Conservation (phyloP, 23 red algal genomes). For the Agarophyton chilense region DNA sequence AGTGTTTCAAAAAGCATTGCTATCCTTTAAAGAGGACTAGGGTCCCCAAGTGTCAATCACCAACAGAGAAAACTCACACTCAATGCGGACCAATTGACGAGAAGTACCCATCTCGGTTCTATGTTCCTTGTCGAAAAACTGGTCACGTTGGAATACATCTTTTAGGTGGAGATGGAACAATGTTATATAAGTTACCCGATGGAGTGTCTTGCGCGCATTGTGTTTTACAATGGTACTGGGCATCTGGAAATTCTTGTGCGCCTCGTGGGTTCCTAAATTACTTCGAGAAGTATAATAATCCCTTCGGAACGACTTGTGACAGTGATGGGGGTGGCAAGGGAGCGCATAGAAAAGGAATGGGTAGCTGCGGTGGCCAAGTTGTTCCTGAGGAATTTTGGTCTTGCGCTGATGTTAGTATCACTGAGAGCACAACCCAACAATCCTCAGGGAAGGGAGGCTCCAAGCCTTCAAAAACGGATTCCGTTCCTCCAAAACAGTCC, state of each 20-base stretch:
- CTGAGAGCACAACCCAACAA: neutral
- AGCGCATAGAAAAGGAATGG: constrained; percentile 33
- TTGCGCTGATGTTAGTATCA: constrained; percentile 59
- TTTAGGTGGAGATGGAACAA: constrained; percentile 61
- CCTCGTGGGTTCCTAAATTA: constrained; percentile 61
- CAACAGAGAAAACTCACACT: neutral
- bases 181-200: constrained; percentile 58
- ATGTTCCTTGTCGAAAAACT: constrained; percentile 64
- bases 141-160: constrained; percentile 36
- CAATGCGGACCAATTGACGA: constrained; percentile 67
- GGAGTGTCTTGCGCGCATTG: constrained; percentile 27
- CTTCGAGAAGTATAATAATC: constrained; percentile 48
- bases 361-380: constrained; percentile 10
- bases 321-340: constrained; percentile 56
- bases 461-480: neutral
- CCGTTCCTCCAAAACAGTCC: neutral
- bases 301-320: constrained; percentile 57
- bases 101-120: constrained; percentile 42
- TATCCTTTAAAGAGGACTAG: constrained; percentile 47
- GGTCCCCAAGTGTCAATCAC: constrained; percentile 24
- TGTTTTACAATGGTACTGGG: constrained; percentile 78
- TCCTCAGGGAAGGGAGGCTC: neutral
- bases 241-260: constrained; percentile 61
- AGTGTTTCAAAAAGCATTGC: constrained; percentile 56
- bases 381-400: constrained; percentile 78